Evolutionary conservation across 2,329 filamentous ascomycete genomes (phyloP).

Genomic region (Phialophora macrospora): DNA sequence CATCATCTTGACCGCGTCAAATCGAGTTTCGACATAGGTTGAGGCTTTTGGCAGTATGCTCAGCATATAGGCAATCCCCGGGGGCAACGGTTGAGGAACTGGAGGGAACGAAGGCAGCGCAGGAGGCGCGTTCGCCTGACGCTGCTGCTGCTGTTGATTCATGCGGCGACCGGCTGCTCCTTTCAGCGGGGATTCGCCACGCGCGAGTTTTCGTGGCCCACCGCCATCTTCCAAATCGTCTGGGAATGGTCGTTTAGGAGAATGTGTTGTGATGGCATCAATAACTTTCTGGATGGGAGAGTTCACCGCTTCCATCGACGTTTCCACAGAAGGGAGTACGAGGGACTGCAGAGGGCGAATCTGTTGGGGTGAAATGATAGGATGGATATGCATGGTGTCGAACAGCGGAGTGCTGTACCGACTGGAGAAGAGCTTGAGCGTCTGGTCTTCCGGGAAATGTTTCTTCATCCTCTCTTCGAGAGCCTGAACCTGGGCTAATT

Average conservation of each 20-base stretch:
- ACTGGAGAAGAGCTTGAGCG: slow-evolving; percentile 73
- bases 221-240: slow-evolving; percentile 73
- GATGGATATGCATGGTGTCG: slow-evolving; percentile 78
- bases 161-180: slow-evolving; percentile 83
- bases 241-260: slow-evolving; percentile 63
- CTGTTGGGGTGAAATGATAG: slow-evolving; percentile 83
- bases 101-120: slow-evolving; percentile 57
- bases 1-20: slow-evolving; percentile 74
- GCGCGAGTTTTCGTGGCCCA: slow-evolving; percentile 81
- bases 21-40: slow-evolving; percentile 71
- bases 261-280: slow-evolving; percentile 47
- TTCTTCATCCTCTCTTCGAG: slow-evolving; percentile 91
- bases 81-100: slow-evolving; percentile 71
- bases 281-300: slow-evolving; percentile 46
- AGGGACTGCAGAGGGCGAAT: slow-evolving; percentile 66
- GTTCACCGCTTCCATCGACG: slow-evolving; percentile 38
- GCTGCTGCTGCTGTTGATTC: slow-evolving; percentile 60
- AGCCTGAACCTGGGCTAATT: slow-evolving; percentile 86
- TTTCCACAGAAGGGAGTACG: slow-evolving; percentile 46
- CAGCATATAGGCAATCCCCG: slow-evolving; percentile 66
- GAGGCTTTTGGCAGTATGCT: slow-evolving; percentile 75
- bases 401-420: slow-evolving; percentile 77
- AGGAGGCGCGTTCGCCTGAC: slow-evolving; percentile 38
- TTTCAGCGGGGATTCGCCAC: slow-evolving; percentile 92
- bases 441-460: slow-evolving; percentile 87